These are phyloP conservation scores for Lophiostoma macrostomum DNA, from an alignment of 495 filamentous ascomycete genomes.

Conservation along the genomic window DNA sequence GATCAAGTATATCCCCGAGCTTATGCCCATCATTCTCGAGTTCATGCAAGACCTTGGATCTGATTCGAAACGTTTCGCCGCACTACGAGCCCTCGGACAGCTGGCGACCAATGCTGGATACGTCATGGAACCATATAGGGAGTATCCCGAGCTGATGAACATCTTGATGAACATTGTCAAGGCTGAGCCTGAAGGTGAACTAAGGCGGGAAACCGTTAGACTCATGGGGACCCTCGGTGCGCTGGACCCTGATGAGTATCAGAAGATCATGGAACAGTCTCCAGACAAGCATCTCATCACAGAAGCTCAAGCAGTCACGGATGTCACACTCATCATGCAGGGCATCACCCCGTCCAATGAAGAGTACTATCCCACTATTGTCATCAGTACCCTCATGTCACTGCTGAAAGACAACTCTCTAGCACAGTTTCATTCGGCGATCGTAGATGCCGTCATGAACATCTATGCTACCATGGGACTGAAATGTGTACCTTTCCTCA, in stretches of 20 bases:
- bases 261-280: slow-evolving; percentile 54
- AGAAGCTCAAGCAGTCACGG: slow-evolving; percentile 70
- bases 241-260: slow-evolving; percentile 92
- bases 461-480: slow-evolving; percentile 94
- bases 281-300: slow-evolving; percentile 60
- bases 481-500: slow-evolving; percentile 91
- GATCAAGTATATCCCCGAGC: slow-evolving; percentile 75
- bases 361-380: slow-evolving; percentile 97
- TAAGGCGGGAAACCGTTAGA: slow-evolving; percentile 92
- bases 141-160: slow-evolving; percentile 88
- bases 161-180: slow-evolving; percentile 92
- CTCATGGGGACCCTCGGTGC: slow-evolving; percentile 95
- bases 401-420: slow-evolving; percentile 88
- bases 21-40: slow-evolving; percentile 94
- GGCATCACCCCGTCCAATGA: slow-evolving; percentile 95
- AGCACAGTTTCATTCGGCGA: slow-evolving; percentile 82
- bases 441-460: slow-evolving; percentile 98
- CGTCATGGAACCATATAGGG: slow-evolving; percentile 92
- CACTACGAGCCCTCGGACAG: slow-evolving; percentile 85
- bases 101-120: slow-evolving; percentile 93
- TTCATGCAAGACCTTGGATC: slow-evolving; percentile 91
- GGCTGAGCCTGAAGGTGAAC: slow-evolving; percentile 74
- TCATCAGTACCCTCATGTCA: slow-evolving; percentile 89
- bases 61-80: slow-evolving; percentile 81
- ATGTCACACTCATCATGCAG: slow-evolving; percentile 96